phyloP scores from a whole-genome alignment of 805 yeast species.

The Pichia ethanolica region DNA sequence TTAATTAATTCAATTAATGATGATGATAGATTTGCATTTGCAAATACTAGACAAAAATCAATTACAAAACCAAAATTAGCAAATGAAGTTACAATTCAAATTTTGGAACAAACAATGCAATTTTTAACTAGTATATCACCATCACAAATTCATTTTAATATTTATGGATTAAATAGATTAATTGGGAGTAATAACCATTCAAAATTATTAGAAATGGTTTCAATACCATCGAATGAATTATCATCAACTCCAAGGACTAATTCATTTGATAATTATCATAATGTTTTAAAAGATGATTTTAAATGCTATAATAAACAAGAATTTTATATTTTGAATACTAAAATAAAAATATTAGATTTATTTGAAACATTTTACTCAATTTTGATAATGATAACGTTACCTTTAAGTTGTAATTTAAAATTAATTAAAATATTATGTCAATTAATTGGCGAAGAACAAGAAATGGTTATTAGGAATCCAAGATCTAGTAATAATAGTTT shows the following conservation, averaged over 20 bases:
- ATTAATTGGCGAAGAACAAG: slow-evolving; percentile 44
- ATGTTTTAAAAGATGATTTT: slow-evolving; percentile 12
- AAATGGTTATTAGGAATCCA: slow-evolving; percentile 35
- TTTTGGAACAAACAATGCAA: slow-evolving; percentile 6
- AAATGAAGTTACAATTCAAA: neutral
- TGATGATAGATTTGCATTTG: slow-evolving; percentile 24
- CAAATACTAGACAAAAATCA: slow-evolving; percentile 13
- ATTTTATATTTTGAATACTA: slow-evolving; percentile 34
- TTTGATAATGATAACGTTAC: slow-evolving; percentile 2
- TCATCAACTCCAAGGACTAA: slow-evolving; percentile 20
- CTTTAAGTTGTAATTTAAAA: slow-evolving; percentile 1
- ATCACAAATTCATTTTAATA: slow-evolving; percentile 23
- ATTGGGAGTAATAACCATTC: slow-evolving; percentile 45
- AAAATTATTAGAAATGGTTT: slow-evolving; percentile 33
- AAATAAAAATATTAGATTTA: slow-evolving; percentile 38
- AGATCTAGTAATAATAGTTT: slow-evolving; percentile 32
- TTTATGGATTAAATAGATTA: slow-evolving; percentile 47
- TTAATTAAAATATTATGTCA: slow-evolving; percentile 5
- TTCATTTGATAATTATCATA: slow-evolving; percentile 20
- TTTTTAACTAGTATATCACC: slow-evolving; percentile 2
- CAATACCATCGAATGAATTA: slow-evolving; percentile 26
- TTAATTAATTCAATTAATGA: slow-evolving; percentile 35
- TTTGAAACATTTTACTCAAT: slow-evolving; percentile 37
- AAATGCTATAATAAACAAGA: slow-evolving; percentile 31
- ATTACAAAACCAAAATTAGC: neutral